Evolutionary conservation across 768 basidiomycete species (phyloP).

Genomic region (Daedaleopsis sinensis): DNA sequence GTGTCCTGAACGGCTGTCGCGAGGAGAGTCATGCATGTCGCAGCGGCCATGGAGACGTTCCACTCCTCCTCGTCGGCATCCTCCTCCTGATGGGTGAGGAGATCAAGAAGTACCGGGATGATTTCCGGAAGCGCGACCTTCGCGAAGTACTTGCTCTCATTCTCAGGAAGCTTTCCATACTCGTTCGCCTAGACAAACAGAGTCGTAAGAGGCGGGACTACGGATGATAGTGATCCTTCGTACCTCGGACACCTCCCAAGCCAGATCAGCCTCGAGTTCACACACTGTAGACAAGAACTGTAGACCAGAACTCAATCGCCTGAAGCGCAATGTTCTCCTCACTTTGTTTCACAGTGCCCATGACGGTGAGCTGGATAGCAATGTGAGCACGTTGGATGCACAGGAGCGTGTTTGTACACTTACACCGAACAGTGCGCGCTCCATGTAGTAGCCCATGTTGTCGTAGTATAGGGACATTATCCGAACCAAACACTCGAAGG

Average conservation of each 20-base stretch:
- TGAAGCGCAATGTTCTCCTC: constrained; percentile 94
- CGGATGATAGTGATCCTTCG: constrained; percentile 16
- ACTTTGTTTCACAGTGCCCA: constrained; percentile 94
- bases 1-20: constrained; percentile 89
- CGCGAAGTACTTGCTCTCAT: constrained; percentile 89
- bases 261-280: constrained; percentile 94
- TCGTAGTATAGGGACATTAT: constrained; percentile 99
- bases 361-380: constrained; percentile 76
- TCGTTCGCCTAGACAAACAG: constrained; percentile 69
- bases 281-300: too few species aligned
- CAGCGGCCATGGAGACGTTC: constrained; percentile 98
- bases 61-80: constrained; percentile 98
- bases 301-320: constrained; percentile 99
- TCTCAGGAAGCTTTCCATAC: constrained; percentile 84
- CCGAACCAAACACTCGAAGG: constrained; percentile 93
- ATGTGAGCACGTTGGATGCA: background rate
- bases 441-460: constrained; percentile 99
- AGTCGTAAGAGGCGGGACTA: background rate
- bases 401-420: constrained; percentile 32
- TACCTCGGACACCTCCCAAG: constrained; percentile 90
- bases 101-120: constrained; percentile 84
- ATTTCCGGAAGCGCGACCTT: constrained; percentile 95
- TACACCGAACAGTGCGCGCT: constrained; percentile 96
- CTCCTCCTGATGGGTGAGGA: constrained; percentile 93
- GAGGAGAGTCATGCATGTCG: constrained; percentile 85